Evolutionary conservation across 1,284 basidiomycete species (phyloP).

Genomic region (Tilletia setariae): DNA sequence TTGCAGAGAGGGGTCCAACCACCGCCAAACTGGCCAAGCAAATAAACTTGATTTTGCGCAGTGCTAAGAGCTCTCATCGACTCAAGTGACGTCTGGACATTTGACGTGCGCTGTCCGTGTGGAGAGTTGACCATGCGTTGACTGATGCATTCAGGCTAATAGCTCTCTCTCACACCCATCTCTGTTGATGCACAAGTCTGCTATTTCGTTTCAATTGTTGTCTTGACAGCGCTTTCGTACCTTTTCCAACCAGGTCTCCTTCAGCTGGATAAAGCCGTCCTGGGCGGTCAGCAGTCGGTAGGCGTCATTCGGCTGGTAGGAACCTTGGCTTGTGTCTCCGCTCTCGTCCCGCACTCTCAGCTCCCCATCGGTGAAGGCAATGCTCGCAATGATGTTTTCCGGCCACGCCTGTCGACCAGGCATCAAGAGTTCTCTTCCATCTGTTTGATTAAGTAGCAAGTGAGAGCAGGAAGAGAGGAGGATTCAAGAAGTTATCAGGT

Average conservation of each 20-base stretch:
- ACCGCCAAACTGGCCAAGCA: conserved; percentile 8
- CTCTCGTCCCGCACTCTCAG: conserved; percentile 23
- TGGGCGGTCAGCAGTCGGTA: conserved; percentile 7
- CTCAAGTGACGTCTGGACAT: too few species aligned
- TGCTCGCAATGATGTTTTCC: conserved; percentile 46
- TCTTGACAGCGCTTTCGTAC: conserved; percentile 6
- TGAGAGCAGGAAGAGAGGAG: neutral
- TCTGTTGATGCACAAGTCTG: too few species aligned
- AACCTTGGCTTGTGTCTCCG: neutral
- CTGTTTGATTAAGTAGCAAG: conserved; percentile 15
- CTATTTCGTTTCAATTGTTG: neutral
- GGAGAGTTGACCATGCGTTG: too few species aligned
- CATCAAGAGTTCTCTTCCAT: conserved; percentile 42
- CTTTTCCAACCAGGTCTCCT: conserved; percentile 10
- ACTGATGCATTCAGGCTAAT: too few species aligned
- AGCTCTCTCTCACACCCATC: too few species aligned
- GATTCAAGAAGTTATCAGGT: neutral
- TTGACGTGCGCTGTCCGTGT: too few species aligned
- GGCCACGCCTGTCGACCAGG: conserved; percentile 47
- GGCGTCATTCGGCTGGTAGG: conserved; percentile 13
- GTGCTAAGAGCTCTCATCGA: too few species aligned
- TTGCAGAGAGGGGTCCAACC: conserved; percentile 7
- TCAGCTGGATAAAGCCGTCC: conserved; percentile 16
- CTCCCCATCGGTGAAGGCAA: conserved; percentile 43
- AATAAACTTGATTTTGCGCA: too few species aligned